A percentile compares a stretch with the other conserved stretches of the same genome.
Evolutionary conservation across 1,284 basidiomycete genomes (phyloP).

Genomic region (Golubevia pallescens): DNA sequence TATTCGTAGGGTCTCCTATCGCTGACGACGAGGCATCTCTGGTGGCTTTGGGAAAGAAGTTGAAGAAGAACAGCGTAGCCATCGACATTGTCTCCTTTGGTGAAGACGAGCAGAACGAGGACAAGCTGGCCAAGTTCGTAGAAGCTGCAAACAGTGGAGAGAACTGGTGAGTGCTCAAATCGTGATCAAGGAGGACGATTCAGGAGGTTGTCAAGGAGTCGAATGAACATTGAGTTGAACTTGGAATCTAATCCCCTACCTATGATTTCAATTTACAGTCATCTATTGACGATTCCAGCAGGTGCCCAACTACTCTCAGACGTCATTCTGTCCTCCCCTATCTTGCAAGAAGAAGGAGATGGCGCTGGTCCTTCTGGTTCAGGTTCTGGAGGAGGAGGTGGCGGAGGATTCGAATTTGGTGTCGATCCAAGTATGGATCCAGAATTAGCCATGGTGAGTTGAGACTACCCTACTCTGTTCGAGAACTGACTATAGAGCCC

Average conservation of each 20-base stretch:
- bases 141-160: conserved; percentile 78
- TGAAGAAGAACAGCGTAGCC: conserved; percentile 99
- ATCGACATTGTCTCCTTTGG: conserved; percentile 85
- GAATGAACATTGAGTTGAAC: not conserved
- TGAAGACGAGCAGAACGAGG: conserved; percentile 68
- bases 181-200: no score
- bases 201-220: no score
- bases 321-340: conserved; percentile 78
- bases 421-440: conserved; percentile 95
- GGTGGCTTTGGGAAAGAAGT: conserved; percentile 87
- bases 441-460: conserved; percentile 88
- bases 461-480: not conserved
- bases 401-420: conserved; percentile 75
- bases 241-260: not conserved
- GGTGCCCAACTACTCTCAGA: conserved; percentile 82
- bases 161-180: conserved; percentile 74
- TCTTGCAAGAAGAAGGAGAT: conserved; percentile 79
- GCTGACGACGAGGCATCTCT: conserved; percentile 34
- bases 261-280: conserved; percentile 57
- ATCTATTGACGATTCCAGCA: conserved; percentile 80
- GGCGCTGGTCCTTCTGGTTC: conserved; percentile 68
- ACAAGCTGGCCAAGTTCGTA: conserved; percentile 76
- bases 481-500: not conserved
- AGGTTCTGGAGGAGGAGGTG: conserved; percentile 64
- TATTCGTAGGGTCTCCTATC: conserved; percentile 85